A percentile compares a stretch with the other conserved stretches of the same genome.
Conservation (phyloP, 345 rosid genomes). For the Microcos paniculata region DNA sequence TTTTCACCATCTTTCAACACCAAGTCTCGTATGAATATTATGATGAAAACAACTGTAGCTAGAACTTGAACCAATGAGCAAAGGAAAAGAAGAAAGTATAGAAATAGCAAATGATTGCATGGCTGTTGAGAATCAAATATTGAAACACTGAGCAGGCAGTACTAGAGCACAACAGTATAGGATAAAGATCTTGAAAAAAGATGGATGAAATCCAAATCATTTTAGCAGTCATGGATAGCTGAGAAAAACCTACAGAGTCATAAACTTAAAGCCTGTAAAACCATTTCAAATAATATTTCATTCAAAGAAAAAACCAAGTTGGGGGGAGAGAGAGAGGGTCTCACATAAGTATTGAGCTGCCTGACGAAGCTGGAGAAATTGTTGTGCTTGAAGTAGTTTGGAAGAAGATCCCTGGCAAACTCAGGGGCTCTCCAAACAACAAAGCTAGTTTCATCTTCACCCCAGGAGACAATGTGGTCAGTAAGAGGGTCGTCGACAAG, state of each 20-base stretch:
- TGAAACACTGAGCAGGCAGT: no score
- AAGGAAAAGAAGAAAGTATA: no score
- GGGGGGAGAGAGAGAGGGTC: neutral
- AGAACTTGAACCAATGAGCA: neutral
- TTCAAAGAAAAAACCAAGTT: neutral
- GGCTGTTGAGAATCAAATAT: no score
- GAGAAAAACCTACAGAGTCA: neutral
- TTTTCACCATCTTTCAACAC: neutral
- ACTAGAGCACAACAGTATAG: neutral
- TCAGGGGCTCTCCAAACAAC: slow-evolving; percentile 64
- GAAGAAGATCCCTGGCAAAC: slow-evolving; percentile 57
- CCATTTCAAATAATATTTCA: neutral
- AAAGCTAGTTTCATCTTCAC: slow-evolving; percentile 46
- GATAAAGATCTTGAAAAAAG: neutral
- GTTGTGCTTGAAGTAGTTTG: slow-evolving; percentile 54
- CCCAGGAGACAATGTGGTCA: slow-evolving; percentile 64
- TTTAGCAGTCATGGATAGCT: neutral
- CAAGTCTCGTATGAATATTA: neutral
- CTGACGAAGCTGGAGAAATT: slow-evolving; percentile 57
- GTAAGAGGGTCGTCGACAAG: slow-evolving; percentile 60
- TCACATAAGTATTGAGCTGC: slow-evolving; percentile 54
- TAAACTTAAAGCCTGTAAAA: neutral
- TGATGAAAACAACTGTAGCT: neutral
- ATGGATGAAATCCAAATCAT: neutral
- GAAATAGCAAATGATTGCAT: no score